Evolutionary conservation across 2,329 filamentous ascomycete genomes (phyloP).

Genomic region (Coniochaeta sp.): DNA sequence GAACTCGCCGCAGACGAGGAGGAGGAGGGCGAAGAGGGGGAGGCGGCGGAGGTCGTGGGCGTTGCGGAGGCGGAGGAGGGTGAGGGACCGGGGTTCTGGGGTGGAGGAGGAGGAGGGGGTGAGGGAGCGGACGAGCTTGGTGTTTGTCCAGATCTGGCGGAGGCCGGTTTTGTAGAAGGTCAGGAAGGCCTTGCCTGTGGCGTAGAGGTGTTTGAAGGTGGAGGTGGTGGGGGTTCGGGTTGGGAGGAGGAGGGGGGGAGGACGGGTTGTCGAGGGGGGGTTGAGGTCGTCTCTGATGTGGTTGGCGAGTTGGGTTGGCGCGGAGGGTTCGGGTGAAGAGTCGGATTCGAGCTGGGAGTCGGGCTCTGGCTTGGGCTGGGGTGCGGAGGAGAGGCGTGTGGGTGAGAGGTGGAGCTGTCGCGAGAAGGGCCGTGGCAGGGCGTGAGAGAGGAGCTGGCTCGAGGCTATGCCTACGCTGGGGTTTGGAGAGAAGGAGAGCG

Average conservation of each 20-base stretch:
- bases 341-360: background rate
- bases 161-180: slow-evolving; percentile 84
- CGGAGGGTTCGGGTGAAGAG: background rate
- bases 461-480: background rate
- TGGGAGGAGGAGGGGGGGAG: slow-evolving; percentile 61
- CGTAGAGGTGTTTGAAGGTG: slow-evolving; percentile 45
- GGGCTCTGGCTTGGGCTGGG: background rate
- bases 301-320: background rate
- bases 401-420: background rate
- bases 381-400: background rate
- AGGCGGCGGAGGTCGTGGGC: slow-evolving; percentile 68
- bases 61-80: slow-evolving; percentile 62
- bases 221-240: slow-evolving; percentile 36
- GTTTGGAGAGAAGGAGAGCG: background rate
- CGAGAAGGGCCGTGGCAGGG: background rate
- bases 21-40: slow-evolving; percentile 67
- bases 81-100: slow-evolving; percentile 51
- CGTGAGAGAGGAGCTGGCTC: background rate
- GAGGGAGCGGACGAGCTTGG: slow-evolving; percentile 39
- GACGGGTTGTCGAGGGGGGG: slow-evolving; percentile 64
- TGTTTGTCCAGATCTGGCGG: slow-evolving; percentile 65
- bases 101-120: slow-evolving; percentile 25
- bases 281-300: slow-evolving; percentile 35
- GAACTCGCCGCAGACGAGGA: slow-evolving; percentile 78
- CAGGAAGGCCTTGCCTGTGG: slow-evolving; percentile 67